These are phyloP conservation scores for Suillus spraguei DNA, from an alignment of 768 basidiomycete genomes.

Conservation along the genomic window DNA sequence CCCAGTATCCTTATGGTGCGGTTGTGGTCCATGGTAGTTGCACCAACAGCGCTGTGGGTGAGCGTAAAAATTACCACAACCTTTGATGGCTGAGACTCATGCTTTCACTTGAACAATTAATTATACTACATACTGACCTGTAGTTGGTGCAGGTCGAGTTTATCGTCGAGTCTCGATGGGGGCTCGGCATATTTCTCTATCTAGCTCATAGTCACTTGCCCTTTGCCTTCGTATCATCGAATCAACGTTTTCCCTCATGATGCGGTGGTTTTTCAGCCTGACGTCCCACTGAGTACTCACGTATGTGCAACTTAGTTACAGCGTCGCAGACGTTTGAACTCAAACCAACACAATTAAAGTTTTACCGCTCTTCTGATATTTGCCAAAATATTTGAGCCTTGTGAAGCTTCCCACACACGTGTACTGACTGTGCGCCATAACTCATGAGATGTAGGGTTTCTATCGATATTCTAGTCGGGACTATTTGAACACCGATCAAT, in stretches of 20 bases:
- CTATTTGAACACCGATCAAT: too few species aligned
- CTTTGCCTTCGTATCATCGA: background rate
- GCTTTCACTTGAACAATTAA: background rate
- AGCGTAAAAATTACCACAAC: background rate
- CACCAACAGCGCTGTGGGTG: background rate
- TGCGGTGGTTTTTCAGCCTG: background rate
- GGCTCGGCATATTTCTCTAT: background rate
- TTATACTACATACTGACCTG: background rate
- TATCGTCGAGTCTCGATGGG: conserved; percentile 38
- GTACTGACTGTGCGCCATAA: background rate
- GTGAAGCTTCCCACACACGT: background rate
- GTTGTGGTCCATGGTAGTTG: background rate
- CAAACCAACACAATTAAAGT: background rate
- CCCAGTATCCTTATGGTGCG: background rate
- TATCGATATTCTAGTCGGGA: too few species aligned
- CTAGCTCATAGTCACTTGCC: background rate
- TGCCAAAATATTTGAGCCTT: background rate
- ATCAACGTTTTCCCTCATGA: background rate
- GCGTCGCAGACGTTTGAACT: background rate
- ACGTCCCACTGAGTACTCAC: background rate
- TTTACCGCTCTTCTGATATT: background rate
- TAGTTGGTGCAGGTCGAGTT: conserved; percentile 17
- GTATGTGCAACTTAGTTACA: background rate
- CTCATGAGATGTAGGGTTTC: background rate
- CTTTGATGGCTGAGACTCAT: background rate